phyloP scores from a whole-genome alignment of 2,329 filamentous ascomycete species.

The Scedosporium dehoogii region DNA sequence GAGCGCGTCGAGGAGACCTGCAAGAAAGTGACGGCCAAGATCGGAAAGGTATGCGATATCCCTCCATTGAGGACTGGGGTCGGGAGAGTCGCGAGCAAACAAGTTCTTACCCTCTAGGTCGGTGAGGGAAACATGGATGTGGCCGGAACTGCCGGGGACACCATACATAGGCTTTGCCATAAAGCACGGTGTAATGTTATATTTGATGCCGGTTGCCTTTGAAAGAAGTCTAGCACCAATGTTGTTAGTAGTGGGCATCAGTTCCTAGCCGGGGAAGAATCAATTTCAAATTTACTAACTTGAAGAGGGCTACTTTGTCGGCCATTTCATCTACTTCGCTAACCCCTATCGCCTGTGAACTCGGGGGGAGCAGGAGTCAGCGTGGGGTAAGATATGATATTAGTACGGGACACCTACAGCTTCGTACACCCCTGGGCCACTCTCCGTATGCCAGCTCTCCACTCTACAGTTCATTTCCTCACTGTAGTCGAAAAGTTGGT shows the following conservation, averaged over 20 bases:
- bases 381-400: too few species aligned
- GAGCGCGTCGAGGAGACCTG: conserved; percentile 77
- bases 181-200: conserved; percentile 92
- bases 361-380: too few species aligned
- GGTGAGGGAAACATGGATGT: conserved; percentile 88
- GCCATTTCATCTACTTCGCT: conserved; percentile 83
- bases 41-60: conserved; percentile 79
- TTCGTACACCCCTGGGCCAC: conserved; percentile 88
- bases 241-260: conserved; percentile 22
- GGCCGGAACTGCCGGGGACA: conserved; percentile 86
- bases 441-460: conserved; percentile 94
- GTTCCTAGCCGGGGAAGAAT: neutral
- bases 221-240: conserved; percentile 35
- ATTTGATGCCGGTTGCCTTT: conserved; percentile 32
- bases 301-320: conserved; percentile 85
- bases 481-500: conserved; percentile 75
- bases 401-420: conserved; percentile 30
- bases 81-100: conserved; percentile 62
- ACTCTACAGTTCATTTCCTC: conserved; percentile 68
- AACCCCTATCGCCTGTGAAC: conserved; percentile 62
- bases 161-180: conserved; percentile 95
- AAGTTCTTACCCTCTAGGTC: conserved; percentile 70
- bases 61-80: conserved; percentile 59
- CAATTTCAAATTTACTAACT: conserved; percentile 35
- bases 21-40: conserved; percentile 83